Evolutionary conservation across 495 filamentous ascomycete species (phyloP).

Genomic region (Aspergillus cristatus): DNA sequence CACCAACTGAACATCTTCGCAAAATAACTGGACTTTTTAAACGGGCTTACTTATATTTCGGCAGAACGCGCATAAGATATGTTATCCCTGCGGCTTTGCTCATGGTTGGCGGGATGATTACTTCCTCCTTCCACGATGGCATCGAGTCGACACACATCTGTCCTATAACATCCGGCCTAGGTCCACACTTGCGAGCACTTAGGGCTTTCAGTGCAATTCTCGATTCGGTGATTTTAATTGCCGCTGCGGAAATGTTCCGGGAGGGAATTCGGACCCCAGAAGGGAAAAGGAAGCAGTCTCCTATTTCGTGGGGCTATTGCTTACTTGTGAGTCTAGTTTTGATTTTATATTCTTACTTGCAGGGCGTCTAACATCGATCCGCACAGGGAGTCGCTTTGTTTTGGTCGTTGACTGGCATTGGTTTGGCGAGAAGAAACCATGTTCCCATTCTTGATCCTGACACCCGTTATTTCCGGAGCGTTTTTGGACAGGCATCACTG

Average conservation of each 20-base stretch:
- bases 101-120: conserved; percentile 18
- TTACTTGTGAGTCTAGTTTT: conserved; percentile 25
- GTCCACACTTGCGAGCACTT: conserved; percentile 15
- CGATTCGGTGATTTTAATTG: conserved; percentile 29
- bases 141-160: conserved; percentile 41
- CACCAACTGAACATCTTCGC: conserved; percentile 11
- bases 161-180: conserved; percentile 20
- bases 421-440: too few species aligned
- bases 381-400: conserved; percentile 24
- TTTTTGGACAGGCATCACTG: conserved; percentile 25
- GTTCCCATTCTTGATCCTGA: conserved; percentile 18
- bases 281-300: conserved; percentile 15
- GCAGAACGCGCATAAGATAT: conserved; percentile 21
- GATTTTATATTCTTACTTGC: not conserved
- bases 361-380: conserved; percentile 2
- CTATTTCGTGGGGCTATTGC: conserved; percentile 25
- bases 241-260: conserved; percentile 20
- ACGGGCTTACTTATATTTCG: conserved; percentile 17
- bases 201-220: conserved; percentile 19
- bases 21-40: conserved; percentile 12
- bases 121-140: conserved; percentile 17
- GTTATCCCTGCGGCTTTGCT: conserved; percentile 28
- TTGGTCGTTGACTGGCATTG: conserved; percentile 14
- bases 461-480: conserved; percentile 24
- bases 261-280: conserved; percentile 13